Evolutionary conservation across 1,139 yeast species (phyloP).

Genomic region (Pichia sp.): DNA sequence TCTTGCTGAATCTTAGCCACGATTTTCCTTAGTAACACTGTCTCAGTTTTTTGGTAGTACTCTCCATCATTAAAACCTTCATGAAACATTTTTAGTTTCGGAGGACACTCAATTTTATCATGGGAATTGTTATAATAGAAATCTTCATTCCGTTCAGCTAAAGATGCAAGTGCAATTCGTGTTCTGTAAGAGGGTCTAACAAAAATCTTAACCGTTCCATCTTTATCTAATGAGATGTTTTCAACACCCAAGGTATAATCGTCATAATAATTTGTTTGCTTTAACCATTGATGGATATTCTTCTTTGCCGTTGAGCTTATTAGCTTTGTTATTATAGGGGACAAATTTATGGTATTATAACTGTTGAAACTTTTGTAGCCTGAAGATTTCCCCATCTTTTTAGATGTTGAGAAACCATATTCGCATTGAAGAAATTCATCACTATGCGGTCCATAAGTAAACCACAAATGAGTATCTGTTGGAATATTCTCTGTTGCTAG

Average conservation of each 20-base stretch:
- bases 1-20: constrained; percentile 1
- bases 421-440: constrained; percentile 78
- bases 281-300: constrained; percentile 43
- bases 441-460: constrained; percentile 85
- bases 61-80: constrained; percentile 46
- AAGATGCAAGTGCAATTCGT: constrained; percentile 65
- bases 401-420: constrained; percentile 63
- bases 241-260: constrained; percentile 59
- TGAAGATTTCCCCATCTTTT: background rate
- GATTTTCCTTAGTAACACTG: constrained; percentile 35
- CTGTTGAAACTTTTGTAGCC: constrained; percentile 2
- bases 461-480: constrained; percentile 54
- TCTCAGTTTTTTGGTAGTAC: constrained; percentile 35
- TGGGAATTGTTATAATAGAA: constrained; percentile 21
- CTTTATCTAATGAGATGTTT: constrained; percentile 29
- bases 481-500: constrained; percentile 38
- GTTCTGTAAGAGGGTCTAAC: constrained; percentile 60
- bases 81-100: constrained; percentile 28
- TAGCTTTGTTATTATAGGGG: constrained; percentile 38
- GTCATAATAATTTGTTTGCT: constrained; percentile 54
- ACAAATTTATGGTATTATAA: constrained; percentile 50
- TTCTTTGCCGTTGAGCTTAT: constrained; percentile 31
- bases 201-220: background rate
- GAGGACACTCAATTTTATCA: constrained; percentile 29
- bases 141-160: constrained; percentile 41